Percentiles rank a stretch among this genome's conserved stretches.
phyloP scores from a whole-genome alignment of 345 rosid species.

The Moringa oleifera region DNA sequence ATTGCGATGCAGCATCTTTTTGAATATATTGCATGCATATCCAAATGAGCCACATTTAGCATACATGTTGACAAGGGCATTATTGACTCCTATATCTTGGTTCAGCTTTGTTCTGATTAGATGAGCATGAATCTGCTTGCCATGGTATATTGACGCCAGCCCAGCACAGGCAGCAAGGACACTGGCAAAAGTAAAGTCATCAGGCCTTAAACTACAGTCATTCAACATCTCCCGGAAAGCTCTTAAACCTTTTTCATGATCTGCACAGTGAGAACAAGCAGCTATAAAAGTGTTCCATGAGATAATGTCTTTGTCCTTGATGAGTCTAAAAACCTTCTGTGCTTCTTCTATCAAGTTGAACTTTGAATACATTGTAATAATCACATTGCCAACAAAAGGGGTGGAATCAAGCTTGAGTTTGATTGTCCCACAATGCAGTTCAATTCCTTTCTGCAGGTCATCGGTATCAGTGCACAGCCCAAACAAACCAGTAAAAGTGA shows the following conservation, averaged over 20 bases:
- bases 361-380: constrained; percentile 47
- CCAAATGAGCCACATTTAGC: constrained; percentile 59
- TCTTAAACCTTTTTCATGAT: constrained; percentile 40
- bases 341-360: constrained; percentile 30
- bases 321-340: constrained; percentile 35
- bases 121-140: constrained; percentile 52
- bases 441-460: constrained; percentile 26
- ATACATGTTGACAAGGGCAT: constrained; percentile 62
- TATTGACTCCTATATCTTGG: constrained; percentile 42
- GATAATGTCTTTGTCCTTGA: constrained; percentile 42
- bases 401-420: constrained; percentile 37
- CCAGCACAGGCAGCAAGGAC: constrained; percentile 48
- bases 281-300: constrained; percentile 54
- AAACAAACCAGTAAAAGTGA: constrained; percentile 40
- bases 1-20: constrained; percentile 34
- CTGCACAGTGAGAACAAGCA: constrained; percentile 33
- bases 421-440: constrained; percentile 38
- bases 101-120: constrained; percentile 31
- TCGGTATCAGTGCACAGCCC: constrained; percentile 23
- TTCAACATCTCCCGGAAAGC: constrained; percentile 35
- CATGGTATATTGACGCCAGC: constrained; percentile 38
- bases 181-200: constrained; percentile 49
- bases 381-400: constrained; percentile 44
- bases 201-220: constrained; percentile 19
- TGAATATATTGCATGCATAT: constrained; percentile 32